Percentiles rank a stretch among this genome's conserved stretches.
Evolutionary conservation across 441 rosid species (phyloP).

Genomic region (Isatis lusitanica): DNA sequence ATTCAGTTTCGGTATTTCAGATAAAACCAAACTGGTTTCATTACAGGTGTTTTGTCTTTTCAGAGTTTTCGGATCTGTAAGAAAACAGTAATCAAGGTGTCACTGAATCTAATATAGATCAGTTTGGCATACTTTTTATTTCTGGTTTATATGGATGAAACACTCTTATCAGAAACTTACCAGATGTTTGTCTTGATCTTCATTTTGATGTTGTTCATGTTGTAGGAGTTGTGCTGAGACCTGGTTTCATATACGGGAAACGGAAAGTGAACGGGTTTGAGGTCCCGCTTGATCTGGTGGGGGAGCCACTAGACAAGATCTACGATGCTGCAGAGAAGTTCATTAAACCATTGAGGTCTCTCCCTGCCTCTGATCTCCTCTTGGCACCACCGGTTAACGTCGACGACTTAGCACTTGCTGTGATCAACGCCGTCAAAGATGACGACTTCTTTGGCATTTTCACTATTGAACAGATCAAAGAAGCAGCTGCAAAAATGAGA

Average conservation of each 20-base stretch:
- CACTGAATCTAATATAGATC: no score
- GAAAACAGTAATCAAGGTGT: no score
- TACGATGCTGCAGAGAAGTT: conserved; percentile 59
- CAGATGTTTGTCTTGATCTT: background rate
- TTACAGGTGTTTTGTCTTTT: no score
- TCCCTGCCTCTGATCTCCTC: conserved; percentile 84
- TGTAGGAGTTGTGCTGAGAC: conserved; percentile 83
- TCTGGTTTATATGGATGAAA: background rate
- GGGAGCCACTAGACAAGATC: conserved; percentile 68
- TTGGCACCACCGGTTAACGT: conserved; percentile 82
- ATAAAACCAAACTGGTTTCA: no score
- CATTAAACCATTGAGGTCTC: conserved; percentile 67
- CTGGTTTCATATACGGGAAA: conserved; percentile 82
- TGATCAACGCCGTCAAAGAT: conserved; percentile 59
- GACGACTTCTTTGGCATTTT: conserved; percentile 81
- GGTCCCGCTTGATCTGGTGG: conserved; percentile 80
- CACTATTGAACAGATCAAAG: conserved; percentile 92
- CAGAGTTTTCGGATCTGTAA: no score
- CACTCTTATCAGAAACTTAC: background rate
- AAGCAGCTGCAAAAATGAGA: conserved; percentile 69
- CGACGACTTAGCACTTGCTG: conserved; percentile 82
- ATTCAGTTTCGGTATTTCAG: no score
- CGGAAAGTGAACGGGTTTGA: conserved; percentile 68
- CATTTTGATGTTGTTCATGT: conserved; percentile 2
- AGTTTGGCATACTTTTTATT: no score